Percentiles rank a stretch among this genome's conserved stretches.
These are phyloP conservation scores for Auricularia sp. DNA, from an alignment of 768 basidiomycete genomes.

Conservation along the genomic window DNA sequence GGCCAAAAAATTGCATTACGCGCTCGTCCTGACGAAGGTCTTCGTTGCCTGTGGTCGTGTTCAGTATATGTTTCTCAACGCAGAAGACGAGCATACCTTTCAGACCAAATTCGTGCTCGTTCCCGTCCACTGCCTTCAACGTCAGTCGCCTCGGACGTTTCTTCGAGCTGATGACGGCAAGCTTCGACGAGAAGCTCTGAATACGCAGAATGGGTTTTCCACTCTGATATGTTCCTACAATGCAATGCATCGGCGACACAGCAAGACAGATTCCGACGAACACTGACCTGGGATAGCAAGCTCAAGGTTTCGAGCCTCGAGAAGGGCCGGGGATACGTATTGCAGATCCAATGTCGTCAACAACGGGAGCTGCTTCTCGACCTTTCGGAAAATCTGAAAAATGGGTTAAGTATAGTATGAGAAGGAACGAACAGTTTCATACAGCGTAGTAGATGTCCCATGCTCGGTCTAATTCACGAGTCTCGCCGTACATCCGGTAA, in stretches of 20 bases:
- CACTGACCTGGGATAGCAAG: slow-evolving; percentile 82
- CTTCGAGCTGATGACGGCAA: slow-evolving; percentile 92
- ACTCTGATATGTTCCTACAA: slow-evolving; percentile 79
- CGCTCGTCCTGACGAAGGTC: slow-evolving; percentile 97
- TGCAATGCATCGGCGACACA: too few relatives aligned
- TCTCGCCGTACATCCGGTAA: slow-evolving; percentile 78
- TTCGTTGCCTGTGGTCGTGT: slow-evolving; percentile 64
- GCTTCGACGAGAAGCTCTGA: slow-evolving; percentile 72
- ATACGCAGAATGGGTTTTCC: slow-evolving; percentile 79
- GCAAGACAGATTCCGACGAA: too few relatives aligned
- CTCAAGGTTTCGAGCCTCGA: slow-evolving; percentile 82
- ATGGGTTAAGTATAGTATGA: background rate
- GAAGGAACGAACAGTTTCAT: slow-evolving; percentile 17
- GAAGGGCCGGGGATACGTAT: slow-evolving; percentile 88
- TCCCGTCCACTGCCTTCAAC: slow-evolving; percentile 82
- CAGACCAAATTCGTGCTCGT: slow-evolving; percentile 82
- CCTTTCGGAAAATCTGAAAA: slow-evolving; percentile 81
- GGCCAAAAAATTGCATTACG: slow-evolving; percentile 97
- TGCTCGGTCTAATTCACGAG: slow-evolving; percentile 85
- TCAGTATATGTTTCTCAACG: background rate
- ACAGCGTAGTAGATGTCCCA: slow-evolving; percentile 99
- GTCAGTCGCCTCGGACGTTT: slow-evolving; percentile 86
- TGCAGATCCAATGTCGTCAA: slow-evolving; percentile 87
- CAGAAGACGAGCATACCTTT: slow-evolving; percentile 51
- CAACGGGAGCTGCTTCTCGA: slow-evolving; percentile 86